Evolutionary conservation across 2,329 filamentous ascomycete genomes (phyloP).

Genomic region (Drechslerella stenobrocha): DNA sequence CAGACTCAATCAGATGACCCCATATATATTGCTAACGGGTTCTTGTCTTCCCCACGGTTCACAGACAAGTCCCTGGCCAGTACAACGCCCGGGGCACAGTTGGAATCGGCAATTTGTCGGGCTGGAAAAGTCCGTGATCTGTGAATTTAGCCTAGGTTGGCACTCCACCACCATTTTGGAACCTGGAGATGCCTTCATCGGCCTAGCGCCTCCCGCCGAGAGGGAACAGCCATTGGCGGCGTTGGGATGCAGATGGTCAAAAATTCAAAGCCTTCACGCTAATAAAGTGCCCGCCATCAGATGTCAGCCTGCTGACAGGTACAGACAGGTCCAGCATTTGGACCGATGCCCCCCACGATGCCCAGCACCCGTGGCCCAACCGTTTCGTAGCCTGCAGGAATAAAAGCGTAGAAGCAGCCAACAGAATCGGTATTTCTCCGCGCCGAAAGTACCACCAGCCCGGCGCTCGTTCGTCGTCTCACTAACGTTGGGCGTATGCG

Average conservation of each 20-base stretch:
- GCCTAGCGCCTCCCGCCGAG: constrained; percentile 21
- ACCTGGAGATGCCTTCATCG: constrained; percentile 17
- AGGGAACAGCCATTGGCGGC: constrained; percentile 32
- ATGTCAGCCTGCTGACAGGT: constrained; percentile 20
- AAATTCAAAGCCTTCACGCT: background rate
- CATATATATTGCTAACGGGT: background rate
- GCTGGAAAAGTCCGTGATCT: background rate
- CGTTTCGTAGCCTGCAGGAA: constrained; percentile 1
- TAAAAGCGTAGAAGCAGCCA: constrained; percentile 12
- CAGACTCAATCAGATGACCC: constrained; percentile 32
- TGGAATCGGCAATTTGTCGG: too few relatives aligned
- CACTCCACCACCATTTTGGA: background rate
- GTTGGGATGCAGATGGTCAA: background rate
- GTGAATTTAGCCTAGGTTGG: constrained; percentile 22
- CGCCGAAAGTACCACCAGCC: background rate
- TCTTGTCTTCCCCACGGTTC: constrained; percentile 22
- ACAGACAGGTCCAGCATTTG: too few relatives aligned
- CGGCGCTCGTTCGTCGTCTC: too few relatives aligned
- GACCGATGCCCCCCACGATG: constrained; percentile 10
- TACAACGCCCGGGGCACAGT: too few relatives aligned
- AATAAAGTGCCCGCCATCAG: constrained; percentile 23
- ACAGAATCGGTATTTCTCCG: constrained; percentile 42
- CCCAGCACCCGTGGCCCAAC: background rate
- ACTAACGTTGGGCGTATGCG: background rate
- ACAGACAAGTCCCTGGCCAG: background rate